Conservation (phyloP, 306 rosid species). For the Elaeagnus macrophylla region DNA sequence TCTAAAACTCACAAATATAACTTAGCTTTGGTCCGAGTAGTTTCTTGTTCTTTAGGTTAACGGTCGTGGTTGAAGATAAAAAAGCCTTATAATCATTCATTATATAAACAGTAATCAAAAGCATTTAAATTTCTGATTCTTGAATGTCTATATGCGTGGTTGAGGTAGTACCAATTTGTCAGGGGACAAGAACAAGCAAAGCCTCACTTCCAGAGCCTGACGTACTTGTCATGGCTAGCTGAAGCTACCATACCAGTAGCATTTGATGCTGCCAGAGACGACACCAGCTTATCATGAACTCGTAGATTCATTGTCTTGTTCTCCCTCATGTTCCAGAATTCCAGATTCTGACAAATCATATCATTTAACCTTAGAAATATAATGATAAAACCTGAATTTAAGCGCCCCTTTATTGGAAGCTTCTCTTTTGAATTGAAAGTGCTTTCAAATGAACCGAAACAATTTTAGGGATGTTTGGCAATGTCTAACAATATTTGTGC, state of each 20-base stretch:
- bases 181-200: background rate
- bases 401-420: background rate
- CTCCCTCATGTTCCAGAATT: constrained; percentile 56
- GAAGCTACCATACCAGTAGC: constrained; percentile 60
- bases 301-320: constrained; percentile 35
- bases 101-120: background rate
- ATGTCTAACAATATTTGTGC: no score
- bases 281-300: constrained; percentile 55
- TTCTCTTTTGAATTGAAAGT: background rate
- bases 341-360: constrained; percentile 39
- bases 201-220: constrained; percentile 67
- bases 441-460: no score
- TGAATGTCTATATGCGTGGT: background rate
- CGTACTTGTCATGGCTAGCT: constrained; percentile 51
- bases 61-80: constrained; percentile 1
- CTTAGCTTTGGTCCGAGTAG: background rate
- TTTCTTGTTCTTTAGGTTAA: constrained; percentile 15
- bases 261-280: constrained; percentile 55
- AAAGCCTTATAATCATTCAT: background rate
- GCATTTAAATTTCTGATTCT: background rate
- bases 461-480: no score
- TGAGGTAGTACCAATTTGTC: constrained; percentile 1
- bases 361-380: constrained; percentile 8
- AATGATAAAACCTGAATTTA: background rate
- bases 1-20: constrained; percentile 1